Percentiles rank a stretch among this genome's conserved stretches.
phyloP scores from a whole-genome alignment of 1,284 basidiomycete genomes.

The Takashimella tepidaria region DNA sequence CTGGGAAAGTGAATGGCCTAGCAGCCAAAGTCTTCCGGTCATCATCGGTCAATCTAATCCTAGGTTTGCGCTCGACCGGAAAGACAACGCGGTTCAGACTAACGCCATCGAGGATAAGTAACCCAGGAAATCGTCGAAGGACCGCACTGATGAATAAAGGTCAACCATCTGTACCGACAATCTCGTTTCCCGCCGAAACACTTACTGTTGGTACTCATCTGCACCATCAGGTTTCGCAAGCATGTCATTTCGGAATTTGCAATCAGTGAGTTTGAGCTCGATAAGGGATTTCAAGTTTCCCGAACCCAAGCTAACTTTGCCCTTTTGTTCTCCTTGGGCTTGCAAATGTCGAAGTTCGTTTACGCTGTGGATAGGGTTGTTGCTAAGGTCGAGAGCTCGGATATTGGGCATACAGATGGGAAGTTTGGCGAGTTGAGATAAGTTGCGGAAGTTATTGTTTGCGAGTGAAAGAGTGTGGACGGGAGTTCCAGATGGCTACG shows the following conservation, averaged over 20 bases:
- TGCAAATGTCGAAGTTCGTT: constrained; percentile 33
- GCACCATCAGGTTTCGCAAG: constrained; percentile 27
- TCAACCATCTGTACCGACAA: no score
- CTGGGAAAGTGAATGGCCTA: constrained; percentile 38
- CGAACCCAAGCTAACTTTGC: constrained; percentile 32
- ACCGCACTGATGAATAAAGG: constrained; percentile 32
- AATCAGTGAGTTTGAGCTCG: constrained; percentile 41
- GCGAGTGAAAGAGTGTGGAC: constrained; percentile 45
- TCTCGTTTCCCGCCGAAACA: no score
- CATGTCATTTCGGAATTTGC: constrained; percentile 32
- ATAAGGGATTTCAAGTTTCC: constrained; percentile 38
- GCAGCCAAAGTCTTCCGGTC: constrained; percentile 26
- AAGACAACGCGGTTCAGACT: constrained; percentile 52
- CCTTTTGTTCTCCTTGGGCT: constrained; percentile 35
- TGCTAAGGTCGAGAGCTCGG: constrained; percentile 43
- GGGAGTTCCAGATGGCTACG: constrained; percentile 6
- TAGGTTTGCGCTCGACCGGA: constrained; percentile 38
- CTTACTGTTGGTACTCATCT: constrained; percentile 39
- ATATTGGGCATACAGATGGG: constrained; percentile 38
- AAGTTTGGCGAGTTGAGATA: constrained; percentile 33
- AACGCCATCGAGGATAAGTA: constrained; percentile 43
- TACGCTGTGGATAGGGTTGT: constrained; percentile 34
- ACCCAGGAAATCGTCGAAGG: constrained; percentile 43
- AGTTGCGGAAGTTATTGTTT: constrained; percentile 32
- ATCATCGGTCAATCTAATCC: constrained; percentile 26